A percentile compares a stretch with the other conserved stretches of the same genome.
These are phyloP conservation scores for Fusarium succisae DNA, from an alignment of 2,329 filamentous ascomycete species.

Conservation along the genomic window DNA sequence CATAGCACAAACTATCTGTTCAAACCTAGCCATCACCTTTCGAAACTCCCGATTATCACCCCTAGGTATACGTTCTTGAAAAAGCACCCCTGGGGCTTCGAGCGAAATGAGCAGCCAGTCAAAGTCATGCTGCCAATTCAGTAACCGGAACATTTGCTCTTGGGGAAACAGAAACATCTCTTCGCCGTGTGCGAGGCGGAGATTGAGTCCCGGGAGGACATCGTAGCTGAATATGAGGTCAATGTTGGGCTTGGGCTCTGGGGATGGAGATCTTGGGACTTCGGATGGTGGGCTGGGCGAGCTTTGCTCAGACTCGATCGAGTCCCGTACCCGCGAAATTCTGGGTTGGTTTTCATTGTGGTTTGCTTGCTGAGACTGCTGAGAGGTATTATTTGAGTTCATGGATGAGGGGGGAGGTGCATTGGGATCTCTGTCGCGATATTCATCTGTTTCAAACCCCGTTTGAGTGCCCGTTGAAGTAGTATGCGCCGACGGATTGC, in stretches of 20 bases:
- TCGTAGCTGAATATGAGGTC: constrained; percentile 1
- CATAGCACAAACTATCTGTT: neutral
- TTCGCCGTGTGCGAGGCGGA: fast-evolving
- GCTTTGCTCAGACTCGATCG: neutral
- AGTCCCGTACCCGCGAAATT: neutral
- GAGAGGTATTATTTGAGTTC: neutral
- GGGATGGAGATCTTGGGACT: neutral
- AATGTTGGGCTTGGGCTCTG: neutral
- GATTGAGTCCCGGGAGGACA: neutral
- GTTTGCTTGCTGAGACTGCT: neutral
- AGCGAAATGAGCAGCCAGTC: neutral
- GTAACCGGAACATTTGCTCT: neutral
- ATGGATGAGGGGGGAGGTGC: neutral
- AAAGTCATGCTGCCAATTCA: neutral
- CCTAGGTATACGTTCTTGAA: neutral
- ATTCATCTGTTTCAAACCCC: neutral
- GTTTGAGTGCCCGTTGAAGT: neutral
- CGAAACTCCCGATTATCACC: neutral
- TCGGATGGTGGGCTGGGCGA: fast-evolving
- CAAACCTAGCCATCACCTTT: neutral
- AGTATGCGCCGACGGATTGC: neutral
- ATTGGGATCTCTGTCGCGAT: neutral
- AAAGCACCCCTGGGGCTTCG: neutral
- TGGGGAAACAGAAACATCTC: neutral
- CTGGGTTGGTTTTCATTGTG: neutral